These are phyloP conservation scores for Aegilops sharonensis DNA, from an alignment of 176 grass and related monocot species.

Conservation along the genomic window DNA sequence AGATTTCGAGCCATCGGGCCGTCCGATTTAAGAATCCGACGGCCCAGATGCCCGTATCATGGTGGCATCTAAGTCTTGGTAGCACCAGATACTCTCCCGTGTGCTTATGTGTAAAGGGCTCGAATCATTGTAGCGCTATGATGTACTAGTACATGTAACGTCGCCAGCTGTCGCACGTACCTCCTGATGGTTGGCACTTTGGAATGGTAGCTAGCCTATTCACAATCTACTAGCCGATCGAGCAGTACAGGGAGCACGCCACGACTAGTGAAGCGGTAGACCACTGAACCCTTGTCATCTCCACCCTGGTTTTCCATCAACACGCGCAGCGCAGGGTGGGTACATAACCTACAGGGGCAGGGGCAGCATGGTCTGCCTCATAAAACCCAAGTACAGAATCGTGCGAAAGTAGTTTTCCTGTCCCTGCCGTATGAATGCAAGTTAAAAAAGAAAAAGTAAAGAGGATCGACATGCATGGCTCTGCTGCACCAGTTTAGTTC, in stretches of 20 bases:
- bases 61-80: too few species aligned
- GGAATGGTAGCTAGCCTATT: neutral
- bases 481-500: neutral
- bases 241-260: neutral
- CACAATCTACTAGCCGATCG: neutral
- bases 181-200: neutral
- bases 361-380: conserved; percentile 23
- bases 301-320: neutral
- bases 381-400: conserved; percentile 23
- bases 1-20: too few species aligned
- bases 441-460: neutral
- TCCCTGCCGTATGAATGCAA: neutral
- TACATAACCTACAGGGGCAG: neutral
- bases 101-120: neutral
- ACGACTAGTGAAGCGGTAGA: neutral
- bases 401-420: neutral
- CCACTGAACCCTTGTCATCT: neutral
- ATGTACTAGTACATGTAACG: too few species aligned
- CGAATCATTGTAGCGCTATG: neutral
- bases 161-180: too few species aligned
- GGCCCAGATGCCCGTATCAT: too few species aligned
- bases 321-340: neutral
- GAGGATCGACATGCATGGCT: neutral
- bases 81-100: too few species aligned
- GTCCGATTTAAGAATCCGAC: too few species aligned